These are phyloP conservation scores for Phialocephala sp. DNA, from an alignment of 2,329 filamentous ascomycete genomes.

Conservation along the genomic window DNA sequence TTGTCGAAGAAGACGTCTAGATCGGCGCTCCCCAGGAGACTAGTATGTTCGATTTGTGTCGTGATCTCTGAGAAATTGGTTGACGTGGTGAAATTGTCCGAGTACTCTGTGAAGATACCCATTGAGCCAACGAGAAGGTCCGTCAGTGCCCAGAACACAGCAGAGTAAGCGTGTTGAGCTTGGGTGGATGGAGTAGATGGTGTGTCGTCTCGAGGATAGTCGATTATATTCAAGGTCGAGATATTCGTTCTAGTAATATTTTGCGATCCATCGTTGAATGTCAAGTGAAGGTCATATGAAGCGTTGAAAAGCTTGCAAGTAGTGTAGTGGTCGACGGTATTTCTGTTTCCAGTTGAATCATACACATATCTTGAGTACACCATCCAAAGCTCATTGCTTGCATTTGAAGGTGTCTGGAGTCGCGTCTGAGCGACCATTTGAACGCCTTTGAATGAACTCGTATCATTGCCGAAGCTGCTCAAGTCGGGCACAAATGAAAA, in stretches of 20 bases:
- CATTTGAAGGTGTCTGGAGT: constrained; percentile 25
- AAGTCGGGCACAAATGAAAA: constrained; percentile 30
- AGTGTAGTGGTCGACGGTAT: constrained; percentile 17
- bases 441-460: constrained; percentile 5
- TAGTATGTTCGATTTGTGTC: constrained; percentile 25
- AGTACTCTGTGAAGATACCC: constrained; percentile 16
- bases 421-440: constrained; percentile 11
- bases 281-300: constrained; percentile 26
- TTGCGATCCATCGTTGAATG: constrained; percentile 25
- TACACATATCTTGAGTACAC: constrained; percentile 19
- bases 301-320: constrained; percentile 28
- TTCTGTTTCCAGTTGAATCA: constrained; percentile 1
- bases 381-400: constrained; percentile 30
- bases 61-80: constrained; percentile 26
- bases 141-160: constrained; percentile 26
- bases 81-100: background rate
- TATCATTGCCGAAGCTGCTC: constrained; percentile 10
- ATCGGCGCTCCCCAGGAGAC: constrained; percentile 28
- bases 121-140: constrained; percentile 30
- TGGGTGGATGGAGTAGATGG: constrained; percentile 1
- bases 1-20: constrained; percentile 30
- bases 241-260: constrained; percentile 13
- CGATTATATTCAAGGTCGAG: constrained; percentile 11
- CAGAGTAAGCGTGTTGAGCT: constrained; percentile 28
- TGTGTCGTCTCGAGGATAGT: constrained; percentile 19